Evolutionary conservation across 2,329 filamentous ascomycete species (phyloP), one percentile per base, ranked within the genome.

Genomic region (Cercospora sp.): DNA sequence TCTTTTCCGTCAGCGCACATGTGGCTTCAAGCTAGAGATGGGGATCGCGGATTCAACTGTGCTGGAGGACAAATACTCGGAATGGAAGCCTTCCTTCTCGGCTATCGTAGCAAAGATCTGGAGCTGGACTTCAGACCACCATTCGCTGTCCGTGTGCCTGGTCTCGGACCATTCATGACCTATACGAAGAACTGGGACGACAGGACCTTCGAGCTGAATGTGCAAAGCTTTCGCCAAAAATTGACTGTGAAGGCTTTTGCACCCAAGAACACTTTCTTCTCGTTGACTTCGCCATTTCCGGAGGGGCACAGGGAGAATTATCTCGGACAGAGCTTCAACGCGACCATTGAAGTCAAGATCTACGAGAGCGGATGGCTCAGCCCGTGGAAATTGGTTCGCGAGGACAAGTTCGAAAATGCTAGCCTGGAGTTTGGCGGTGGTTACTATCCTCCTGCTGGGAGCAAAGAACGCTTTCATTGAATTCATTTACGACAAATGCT

Each of bases 341-440:
- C 82, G 13, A 78, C 65, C 10, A 74, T 85, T n/a, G 77, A 80
- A 34, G 79, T 85, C 1, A 75, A 77, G 70, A 74, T 84, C 0
- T 83, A 74, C 55, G 74, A 81, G 72, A 78, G 79, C 70, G 71
- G 75, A 5, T 79, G 79, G 73, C 77, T 80, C 24, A 73, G 78
- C 3, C 74, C 74, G 30, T 85, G 83, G 83, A 76, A 73, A 61
- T 69, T 80, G 68, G 71, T 82, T 0, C 74, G 76, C 60, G 77
- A 76, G 67, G 81, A 82, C 59, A 73, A 63, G 51, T 85, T 84
- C 69, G 78, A 82, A 59, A 74, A 76, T 10, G 81, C 77, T 28
- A 82, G 82, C 74, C 66, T 85, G 66, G 83, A 85, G 69, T 85
- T 85, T 77, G 83, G 83, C 0, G 83, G 81, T 0, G 81, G 74